These are phyloP conservation scores for Aquanectria penicillioides DNA, from an alignment of 2,329 filamentous ascomycete species.

Conservation along the genomic window DNA sequence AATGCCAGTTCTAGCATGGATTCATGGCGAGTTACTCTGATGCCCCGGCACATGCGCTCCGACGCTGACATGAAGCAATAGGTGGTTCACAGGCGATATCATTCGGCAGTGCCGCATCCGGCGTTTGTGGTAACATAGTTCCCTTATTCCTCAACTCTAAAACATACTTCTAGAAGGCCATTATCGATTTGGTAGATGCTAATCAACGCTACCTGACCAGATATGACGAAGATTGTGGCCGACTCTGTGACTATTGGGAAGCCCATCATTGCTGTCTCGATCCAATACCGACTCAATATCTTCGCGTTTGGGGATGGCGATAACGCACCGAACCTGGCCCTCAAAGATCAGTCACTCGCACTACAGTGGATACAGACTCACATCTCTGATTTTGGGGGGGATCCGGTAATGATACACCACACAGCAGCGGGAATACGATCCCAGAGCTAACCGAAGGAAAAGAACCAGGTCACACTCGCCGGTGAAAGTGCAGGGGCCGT, in stretches of 20 bases:
- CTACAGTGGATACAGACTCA: slow-evolving; percentile 44
- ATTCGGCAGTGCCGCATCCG: slow-evolving; percentile 54
- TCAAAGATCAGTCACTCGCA: slow-evolving; percentile 47
- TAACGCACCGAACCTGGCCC: slow-evolving; percentile 48
- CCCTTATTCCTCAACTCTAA: too few species aligned
- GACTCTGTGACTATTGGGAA: slow-evolving; percentile 45
- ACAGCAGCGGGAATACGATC: not conserved
- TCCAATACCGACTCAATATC: slow-evolving; percentile 39
- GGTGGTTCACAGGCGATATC: slow-evolving; percentile 55
- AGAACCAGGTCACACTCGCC: slow-evolving; percentile 53
- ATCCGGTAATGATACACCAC: slow-evolving; percentile 27
- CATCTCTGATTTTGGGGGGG: slow-evolving; percentile 43
- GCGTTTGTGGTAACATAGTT: slow-evolving; percentile 56
- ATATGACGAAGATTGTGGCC: slow-evolving; percentile 46
- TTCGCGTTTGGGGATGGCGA: slow-evolving; percentile 56
- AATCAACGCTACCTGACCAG: slow-evolving; percentile 29
- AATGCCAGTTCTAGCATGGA: slow-evolving; percentile 55
- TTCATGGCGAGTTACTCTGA: slow-evolving; percentile 47
- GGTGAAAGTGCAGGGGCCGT: slow-evolving; percentile 59
- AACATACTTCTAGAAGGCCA: too few species aligned
- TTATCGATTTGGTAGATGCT: too few species aligned
- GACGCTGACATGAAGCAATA: slow-evolving; percentile 16
- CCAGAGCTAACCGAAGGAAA: not conserved
- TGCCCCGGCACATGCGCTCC: too few species aligned
- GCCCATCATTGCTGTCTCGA: slow-evolving; percentile 29